These are phyloP conservation scores for Erysimum cheiranthoides DNA, from an alignment of 345 rosid species.

Conservation along the genomic window DNA sequence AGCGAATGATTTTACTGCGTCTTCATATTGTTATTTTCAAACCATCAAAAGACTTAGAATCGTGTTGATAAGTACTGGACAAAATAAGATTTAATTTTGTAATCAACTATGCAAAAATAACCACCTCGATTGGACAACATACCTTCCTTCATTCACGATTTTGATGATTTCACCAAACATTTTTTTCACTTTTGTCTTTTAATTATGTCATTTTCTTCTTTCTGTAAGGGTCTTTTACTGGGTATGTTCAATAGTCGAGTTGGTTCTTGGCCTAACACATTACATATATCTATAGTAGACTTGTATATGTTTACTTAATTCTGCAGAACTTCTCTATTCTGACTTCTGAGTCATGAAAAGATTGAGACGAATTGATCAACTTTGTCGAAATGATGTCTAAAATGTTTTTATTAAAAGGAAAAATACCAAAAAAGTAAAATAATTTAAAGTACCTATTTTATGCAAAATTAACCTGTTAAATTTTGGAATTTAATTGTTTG, in stretches of 20 bases:
- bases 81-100: background rate
- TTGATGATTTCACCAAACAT: constrained; percentile 15
- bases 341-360: background rate
- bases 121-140: constrained; percentile 30
- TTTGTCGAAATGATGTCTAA: background rate
- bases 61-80: background rate
- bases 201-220: background rate
- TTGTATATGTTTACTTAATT: background rate
- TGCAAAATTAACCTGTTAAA: background rate
- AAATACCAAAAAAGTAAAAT: no score
- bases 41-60: background rate
- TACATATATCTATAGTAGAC: background rate
- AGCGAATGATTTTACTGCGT: background rate
- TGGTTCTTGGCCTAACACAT: constrained; percentile 18
- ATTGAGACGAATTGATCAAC: background rate
- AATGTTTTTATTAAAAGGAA: no score
- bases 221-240: background rate
- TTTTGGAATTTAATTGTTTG: background rate
- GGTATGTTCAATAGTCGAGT: background rate
- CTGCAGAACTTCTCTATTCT: background rate
- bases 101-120: constrained; percentile 4
- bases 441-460: background rate
- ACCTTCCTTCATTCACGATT: constrained; percentile 17
- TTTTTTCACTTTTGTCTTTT: constrained; percentile 1
- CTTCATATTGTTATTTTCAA: background rate